Evolutionary conservation across 768 basidiomycete species (phyloP).

Genomic region (Lyophyllum atratum): DNA sequence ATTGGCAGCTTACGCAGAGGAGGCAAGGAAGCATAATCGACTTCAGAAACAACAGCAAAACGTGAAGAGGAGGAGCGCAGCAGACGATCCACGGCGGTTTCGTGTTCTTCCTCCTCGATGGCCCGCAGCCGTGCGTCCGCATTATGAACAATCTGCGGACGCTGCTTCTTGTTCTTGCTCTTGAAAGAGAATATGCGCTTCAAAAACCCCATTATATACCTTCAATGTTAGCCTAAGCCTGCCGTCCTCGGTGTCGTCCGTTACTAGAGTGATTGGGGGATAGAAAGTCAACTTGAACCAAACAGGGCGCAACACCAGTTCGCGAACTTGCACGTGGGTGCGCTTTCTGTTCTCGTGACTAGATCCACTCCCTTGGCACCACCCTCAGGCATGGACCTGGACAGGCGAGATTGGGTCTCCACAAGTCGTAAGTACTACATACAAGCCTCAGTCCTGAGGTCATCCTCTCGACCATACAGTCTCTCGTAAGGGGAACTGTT

Average conservation of each 20-base stretch:
- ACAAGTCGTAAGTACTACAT: too few relatives aligned
- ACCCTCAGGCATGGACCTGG: too few relatives aligned
- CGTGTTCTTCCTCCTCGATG: constrained; percentile 52
- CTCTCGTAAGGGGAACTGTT: too few relatives aligned
- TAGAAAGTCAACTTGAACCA: constrained; percentile 40
- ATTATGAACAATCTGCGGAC: constrained; percentile 27
- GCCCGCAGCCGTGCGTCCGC: constrained; percentile 17
- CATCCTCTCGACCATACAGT: too few relatives aligned
- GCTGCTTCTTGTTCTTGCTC: constrained; percentile 53
- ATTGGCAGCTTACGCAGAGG: constrained; percentile 62
- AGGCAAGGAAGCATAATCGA: constrained; percentile 59
- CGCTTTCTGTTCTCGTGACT: neutral
- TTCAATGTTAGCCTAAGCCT: constrained; percentile 12
- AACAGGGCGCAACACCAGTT: constrained; percentile 37
- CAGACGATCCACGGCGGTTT: constrained; percentile 50
- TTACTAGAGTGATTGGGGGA: constrained; percentile 10
- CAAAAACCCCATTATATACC: constrained; percentile 61
- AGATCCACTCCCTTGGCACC: neutral
- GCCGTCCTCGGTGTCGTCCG: constrained; percentile 16
- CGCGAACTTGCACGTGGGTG: constrained; percentile 34
- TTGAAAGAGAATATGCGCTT: constrained; percentile 71
- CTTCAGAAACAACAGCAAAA: constrained; percentile 55
- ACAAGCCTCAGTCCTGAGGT: too few relatives aligned
- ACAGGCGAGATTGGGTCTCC: too few relatives aligned
- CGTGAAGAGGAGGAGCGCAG: constrained; percentile 75